Evolutionary conservation across 352 stramenopile species (phyloP), one percentile per base, ranked within the genome.

Genomic region (Peronospora farinosa): DNA sequence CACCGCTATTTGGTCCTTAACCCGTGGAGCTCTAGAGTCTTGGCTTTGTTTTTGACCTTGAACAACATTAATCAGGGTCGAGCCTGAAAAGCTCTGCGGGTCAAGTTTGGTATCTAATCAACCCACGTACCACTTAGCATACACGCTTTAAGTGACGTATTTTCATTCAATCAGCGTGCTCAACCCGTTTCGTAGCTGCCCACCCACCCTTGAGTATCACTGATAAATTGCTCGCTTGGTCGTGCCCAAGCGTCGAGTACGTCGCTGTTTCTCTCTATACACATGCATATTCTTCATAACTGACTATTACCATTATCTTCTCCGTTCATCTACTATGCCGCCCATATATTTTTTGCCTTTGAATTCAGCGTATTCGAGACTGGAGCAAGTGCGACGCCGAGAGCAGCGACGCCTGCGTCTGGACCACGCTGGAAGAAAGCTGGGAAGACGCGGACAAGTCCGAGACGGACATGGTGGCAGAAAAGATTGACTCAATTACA

Each of bases 401-500:
- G 15, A 39, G 48, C 32, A 47, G 44, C 39, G 45, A 59, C 51
- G 44, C 28, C 38, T 38, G 19, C 51, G 39, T 33, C 37, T 53
- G 36, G 31, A 54, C 48, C 39, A 63, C 54, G 13, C 32, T 67
- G 55, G 55, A 69, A 46, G 45, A 51, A 37, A 63, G 56, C 16
- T 68, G 55, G 55, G 39, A 43, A 54, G 43, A 36, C 42, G 44
- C 19, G 13, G 51, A 51, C 35, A 57, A 21, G 43, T 45, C 35
- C 12, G 41, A 21, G 46, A n/a, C 42, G 47, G 52, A 63, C 42
- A 48, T n/a, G 17, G 56, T 64, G 41, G 50, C 60, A 43, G 58
- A 43, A 57, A 75, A 52, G 40, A 72, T 77, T 45, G 63, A 84
- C 27, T 46, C 53, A 21, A 67, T 79, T 47, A 62, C 50, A 8